Evolutionary conservation across 352 stramenopile species (phyloP).

Genomic region (Phytophthora uliginosa): DNA sequence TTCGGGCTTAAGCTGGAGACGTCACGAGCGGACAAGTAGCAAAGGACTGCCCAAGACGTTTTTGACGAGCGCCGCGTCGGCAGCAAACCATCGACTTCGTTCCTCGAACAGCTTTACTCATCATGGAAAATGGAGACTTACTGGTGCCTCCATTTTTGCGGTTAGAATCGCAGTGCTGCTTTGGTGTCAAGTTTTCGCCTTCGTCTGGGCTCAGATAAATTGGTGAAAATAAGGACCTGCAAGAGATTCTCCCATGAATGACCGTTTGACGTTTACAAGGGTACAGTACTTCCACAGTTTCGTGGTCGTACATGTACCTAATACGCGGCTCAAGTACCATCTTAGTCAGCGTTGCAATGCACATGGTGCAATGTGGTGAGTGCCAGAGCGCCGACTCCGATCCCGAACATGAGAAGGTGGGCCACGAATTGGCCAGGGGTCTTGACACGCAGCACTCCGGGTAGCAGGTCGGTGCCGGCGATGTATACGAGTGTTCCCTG

Average conservation of each 20-base stretch:
- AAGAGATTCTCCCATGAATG: no score
- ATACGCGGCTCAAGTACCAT: neutral
- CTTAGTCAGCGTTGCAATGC: conserved; percentile 75
- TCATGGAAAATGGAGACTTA: no score
- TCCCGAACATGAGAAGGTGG: conserved; percentile 58
- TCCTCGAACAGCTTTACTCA: no score
- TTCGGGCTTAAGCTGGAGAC: conserved; percentile 13
- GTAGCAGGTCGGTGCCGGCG: conserved; percentile 71
- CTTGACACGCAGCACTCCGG: conserved; percentile 57
- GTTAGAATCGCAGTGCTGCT: no score
- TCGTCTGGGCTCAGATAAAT: no score
- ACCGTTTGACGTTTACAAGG: no score
- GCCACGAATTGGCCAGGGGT: conserved; percentile 50
- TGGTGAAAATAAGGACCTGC: no score
- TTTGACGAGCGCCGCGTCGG: neutral
- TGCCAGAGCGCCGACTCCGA: conserved; percentile 80
- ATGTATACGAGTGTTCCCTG: conserved; percentile 77
- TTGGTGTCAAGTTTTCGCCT: no score
- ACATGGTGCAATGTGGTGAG: conserved; percentile 90
- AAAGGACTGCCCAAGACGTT: neutral
- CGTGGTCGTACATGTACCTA: no score
- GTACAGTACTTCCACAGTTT: neutral
- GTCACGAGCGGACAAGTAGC: neutral
- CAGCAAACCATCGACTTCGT: no score
- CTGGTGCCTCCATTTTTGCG: no score